These are phyloP conservation scores for Rhododendron molle DNA, from an alignment of 148 eudicot genomes.

Conservation along the genomic window DNA sequence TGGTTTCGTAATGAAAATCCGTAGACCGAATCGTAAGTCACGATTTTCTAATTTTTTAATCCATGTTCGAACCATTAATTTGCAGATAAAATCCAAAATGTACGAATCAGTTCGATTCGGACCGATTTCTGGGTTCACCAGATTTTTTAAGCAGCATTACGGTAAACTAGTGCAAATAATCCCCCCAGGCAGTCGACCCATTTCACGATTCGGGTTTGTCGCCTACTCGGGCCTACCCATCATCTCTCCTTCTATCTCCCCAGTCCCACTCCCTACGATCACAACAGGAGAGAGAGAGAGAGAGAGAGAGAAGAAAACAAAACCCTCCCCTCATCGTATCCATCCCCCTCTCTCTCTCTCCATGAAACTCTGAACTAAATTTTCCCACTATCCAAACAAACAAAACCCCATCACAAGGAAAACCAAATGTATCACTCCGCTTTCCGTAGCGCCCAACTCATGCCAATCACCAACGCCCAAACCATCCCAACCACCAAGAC, in stretches of 20 bases:
- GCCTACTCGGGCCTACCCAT: neutral
- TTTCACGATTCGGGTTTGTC: neutral
- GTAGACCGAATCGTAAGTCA: too few species aligned
- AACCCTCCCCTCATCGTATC: neutral
- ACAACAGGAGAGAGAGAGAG: conserved; percentile 10
- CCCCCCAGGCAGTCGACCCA: neutral
- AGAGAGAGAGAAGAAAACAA: neutral
- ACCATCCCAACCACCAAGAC: conserved; percentile 27
- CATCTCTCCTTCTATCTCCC: neutral
- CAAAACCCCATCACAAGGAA: neutral
- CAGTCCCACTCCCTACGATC: neutral
- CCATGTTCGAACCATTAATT: too few species aligned
- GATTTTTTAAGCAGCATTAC: too few species aligned
- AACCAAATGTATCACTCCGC: conserved; percentile 49
- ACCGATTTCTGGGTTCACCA: too few species aligned
- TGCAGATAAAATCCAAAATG: too few species aligned
- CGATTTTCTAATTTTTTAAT: too few species aligned
- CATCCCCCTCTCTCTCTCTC: conserved; percentile 18
- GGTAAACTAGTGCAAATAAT: too few species aligned
- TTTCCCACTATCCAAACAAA: conserved; percentile 10
- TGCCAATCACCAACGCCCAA: conserved; percentile 54
- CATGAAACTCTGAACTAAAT: conserved; percentile 19
- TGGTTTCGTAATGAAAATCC: too few species aligned
- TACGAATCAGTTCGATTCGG: too few species aligned
- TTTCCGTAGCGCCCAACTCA: conserved; percentile 58